These are phyloP conservation scores for Cercospora berteroae DNA, from an alignment of 2,329 filamentous ascomycete species.

Conservation along the genomic window DNA sequence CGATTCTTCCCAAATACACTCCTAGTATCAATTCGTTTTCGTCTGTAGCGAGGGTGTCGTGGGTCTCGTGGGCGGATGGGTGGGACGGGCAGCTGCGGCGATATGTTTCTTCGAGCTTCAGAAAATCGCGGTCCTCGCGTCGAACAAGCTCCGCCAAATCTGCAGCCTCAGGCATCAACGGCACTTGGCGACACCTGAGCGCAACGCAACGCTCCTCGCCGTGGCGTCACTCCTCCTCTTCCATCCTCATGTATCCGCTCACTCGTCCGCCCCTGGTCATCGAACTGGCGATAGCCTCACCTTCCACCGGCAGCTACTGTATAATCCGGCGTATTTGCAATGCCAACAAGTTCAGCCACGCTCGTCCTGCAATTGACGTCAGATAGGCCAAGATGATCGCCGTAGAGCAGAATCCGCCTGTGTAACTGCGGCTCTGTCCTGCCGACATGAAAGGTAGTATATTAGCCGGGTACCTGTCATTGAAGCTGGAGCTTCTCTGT, in stretches of 20 bases:
- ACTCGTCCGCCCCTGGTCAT: no score
- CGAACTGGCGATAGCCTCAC: background rate
- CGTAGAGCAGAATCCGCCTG: slow-evolving; percentile 1
- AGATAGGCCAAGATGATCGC: slow-evolving; percentile 11
- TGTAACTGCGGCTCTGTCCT: background rate
- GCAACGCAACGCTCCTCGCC: background rate
- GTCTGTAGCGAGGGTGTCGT: background rate
- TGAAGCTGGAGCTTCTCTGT: background rate
- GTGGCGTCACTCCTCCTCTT: background rate
- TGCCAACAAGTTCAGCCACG: background rate
- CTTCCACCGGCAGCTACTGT: background rate
- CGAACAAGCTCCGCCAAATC: background rate
- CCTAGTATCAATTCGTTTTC: background rate
- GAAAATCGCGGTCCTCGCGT: slow-evolving; percentile 13
- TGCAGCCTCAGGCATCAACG: background rate
- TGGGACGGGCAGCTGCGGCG: background rate
- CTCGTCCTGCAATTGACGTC: background rate
- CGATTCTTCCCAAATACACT: background rate
- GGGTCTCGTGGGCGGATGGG: background rate
- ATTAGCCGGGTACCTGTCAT: background rate
- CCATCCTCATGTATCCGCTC: background rate
- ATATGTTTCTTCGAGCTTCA: slow-evolving; percentile 11
- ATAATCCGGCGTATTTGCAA: background rate
- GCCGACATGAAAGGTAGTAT: background rate
- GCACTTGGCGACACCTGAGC: background rate